phyloP scores from a whole-genome alignment of 2,329 filamentous ascomycete genomes.

The Nigrospora sphaerica region DNA sequence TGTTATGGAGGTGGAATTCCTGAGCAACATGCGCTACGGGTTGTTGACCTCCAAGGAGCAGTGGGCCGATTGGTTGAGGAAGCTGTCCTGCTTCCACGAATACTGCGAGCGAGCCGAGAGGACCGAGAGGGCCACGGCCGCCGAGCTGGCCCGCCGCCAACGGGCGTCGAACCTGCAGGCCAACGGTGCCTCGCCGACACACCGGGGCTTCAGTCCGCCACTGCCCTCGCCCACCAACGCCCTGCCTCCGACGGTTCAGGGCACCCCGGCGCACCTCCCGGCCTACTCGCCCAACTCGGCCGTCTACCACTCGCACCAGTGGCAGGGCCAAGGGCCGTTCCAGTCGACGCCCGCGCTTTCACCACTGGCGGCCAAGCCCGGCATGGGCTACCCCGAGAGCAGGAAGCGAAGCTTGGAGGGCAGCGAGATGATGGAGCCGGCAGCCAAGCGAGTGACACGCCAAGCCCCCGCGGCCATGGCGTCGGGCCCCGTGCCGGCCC shows the following conservation, averaged over 20 bases:
- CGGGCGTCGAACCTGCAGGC: neutral
- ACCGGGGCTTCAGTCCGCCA: slow-evolving; percentile 34
- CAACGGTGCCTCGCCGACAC: slow-evolving; percentile 28
- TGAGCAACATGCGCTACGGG: slow-evolving; percentile 97
- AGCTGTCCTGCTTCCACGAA: slow-evolving; percentile 72
- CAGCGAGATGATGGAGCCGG: slow-evolving; percentile 42
- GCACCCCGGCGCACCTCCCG: slow-evolving; percentile 26
- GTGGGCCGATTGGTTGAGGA: slow-evolving; percentile 82
- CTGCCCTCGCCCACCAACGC: slow-evolving; percentile 40
- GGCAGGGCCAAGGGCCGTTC: slow-evolving; percentile 24
- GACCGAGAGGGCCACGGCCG: slow-evolving; percentile 6
- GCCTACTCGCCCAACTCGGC: slow-evolving; percentile 33
- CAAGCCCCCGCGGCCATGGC: slow-evolving; percentile 17
- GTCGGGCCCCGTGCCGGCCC: slow-evolving; percentile 13
- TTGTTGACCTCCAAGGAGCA: slow-evolving; percentile 78
- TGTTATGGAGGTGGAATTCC: slow-evolving; percentile 99
- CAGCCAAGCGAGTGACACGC: slow-evolving; percentile 41
- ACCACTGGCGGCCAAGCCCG: slow-evolving; percentile 40
- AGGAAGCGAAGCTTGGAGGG: slow-evolving; percentile 47
- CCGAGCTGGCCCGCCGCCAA: slow-evolving; percentile 16
- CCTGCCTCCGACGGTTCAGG: slow-evolving; percentile 14
- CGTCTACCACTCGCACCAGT: slow-evolving; percentile 21
- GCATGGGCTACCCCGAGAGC: slow-evolving; percentile 28
- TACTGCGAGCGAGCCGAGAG: slow-evolving; percentile 68
- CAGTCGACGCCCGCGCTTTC: slow-evolving; percentile 35